Evolutionary conservation across 2,329 filamentous ascomycete genomes (phyloP).

Genomic region (Botrytis hyacinthi): DNA sequence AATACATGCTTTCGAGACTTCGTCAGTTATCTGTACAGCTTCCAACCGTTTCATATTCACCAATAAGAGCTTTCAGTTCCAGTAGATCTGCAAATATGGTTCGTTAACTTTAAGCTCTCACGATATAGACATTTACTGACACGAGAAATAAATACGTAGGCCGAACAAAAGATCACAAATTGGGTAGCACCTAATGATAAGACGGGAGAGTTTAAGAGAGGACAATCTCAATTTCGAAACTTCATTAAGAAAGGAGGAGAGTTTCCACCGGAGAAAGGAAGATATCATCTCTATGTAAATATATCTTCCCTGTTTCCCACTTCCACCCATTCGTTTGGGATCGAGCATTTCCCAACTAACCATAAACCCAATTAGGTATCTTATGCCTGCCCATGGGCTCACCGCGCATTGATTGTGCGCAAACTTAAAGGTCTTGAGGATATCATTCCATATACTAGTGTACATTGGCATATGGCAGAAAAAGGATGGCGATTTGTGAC

Average conservation of each 20-base stretch:
- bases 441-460: constrained; percentile 56
- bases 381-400: constrained; percentile 64
- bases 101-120: background rate
- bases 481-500: constrained; percentile 67
- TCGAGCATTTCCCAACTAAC: constrained; percentile 57
- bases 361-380: constrained; percentile 36
- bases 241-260: constrained; percentile 60
- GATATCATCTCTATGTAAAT: constrained; percentile 90
- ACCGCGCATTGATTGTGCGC: constrained; percentile 80
- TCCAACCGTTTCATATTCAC: background rate
- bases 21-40: constrained; percentile 19
- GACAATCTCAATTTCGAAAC: constrained; percentile 75
- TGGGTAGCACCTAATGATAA: constrained; percentile 79
- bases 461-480: constrained; percentile 63
- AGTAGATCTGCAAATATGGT: constrained; percentile 23
- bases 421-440: constrained; percentile 91
- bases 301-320: constrained; percentile 69
- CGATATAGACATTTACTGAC: background rate
- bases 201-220: constrained; percentile 89
- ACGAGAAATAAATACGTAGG: constrained; percentile 22
- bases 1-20: constrained; percentile 23
- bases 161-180: constrained; percentile 63
- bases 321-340: constrained; percentile 40
- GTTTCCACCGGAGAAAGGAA: constrained; percentile 74
- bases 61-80: constrained; percentile 19